phyloP scores from a whole-genome alignment of 345 rosid genomes.

The Eucalyptus fibrosa region DNA sequence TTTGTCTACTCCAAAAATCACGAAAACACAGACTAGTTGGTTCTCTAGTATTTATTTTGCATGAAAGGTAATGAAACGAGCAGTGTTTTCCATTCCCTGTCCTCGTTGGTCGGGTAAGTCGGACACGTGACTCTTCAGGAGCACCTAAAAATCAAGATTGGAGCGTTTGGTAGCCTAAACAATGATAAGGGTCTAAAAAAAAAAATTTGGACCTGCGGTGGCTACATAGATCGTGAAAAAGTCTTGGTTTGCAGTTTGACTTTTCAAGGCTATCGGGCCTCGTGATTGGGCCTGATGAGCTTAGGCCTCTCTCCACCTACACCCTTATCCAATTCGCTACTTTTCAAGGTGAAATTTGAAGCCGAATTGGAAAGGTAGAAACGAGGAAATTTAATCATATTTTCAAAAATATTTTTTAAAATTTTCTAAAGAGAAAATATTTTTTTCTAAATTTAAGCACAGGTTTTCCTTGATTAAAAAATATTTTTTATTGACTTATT shows the following conservation, averaged over 20 bases:
- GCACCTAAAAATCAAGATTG: not conserved
- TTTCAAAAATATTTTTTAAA: too few species aligned
- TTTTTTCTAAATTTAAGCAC: not conserved
- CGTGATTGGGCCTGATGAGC: not conserved
- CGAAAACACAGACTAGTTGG: not conserved
- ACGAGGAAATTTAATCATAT: not conserved
- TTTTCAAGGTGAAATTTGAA: not conserved
- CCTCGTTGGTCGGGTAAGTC: not conserved
- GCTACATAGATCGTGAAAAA: not conserved
- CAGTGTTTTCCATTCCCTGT: not conserved
- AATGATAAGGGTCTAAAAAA: too few species aligned
- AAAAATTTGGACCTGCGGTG: not conserved
- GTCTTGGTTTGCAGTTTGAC: not conserved
- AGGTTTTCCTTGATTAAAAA: not conserved
- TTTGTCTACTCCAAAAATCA: not conserved
- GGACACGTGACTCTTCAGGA: not conserved
- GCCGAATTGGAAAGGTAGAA: not conserved
- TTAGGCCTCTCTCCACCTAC: not conserved
- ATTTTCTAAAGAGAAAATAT: rapidly evolving
- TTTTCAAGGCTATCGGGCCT: not conserved
- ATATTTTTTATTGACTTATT: too few species aligned
- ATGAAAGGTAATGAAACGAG: not conserved
- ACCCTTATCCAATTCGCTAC: not conserved
- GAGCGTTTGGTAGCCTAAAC: not conserved
- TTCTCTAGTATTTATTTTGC: not conserved